A percentile compares a stretch with the other conserved stretches of the same genome.
phyloP scores from a whole-genome alignment of 1,139 yeast species.

The Nakaseomyces nivariensis region DNA sequence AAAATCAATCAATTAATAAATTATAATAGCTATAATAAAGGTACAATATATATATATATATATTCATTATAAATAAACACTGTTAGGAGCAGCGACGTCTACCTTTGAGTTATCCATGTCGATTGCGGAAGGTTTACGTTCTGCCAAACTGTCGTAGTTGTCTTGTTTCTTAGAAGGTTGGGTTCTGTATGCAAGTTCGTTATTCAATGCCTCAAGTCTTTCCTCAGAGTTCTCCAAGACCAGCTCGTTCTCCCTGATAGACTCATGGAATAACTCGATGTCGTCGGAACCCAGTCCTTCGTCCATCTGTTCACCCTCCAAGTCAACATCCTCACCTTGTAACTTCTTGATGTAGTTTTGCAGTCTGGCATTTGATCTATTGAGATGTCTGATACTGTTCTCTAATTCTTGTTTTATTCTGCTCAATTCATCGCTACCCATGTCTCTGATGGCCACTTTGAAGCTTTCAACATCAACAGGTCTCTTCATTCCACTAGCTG shows the following conservation, averaged over 20 bases:
- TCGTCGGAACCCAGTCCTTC: constrained; percentile 25
- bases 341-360: constrained; percentile 23
- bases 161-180: constrained; percentile 1
- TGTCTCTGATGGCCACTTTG: constrained; percentile 29
- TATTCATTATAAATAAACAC: constrained; percentile 1
- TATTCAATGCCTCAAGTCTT: constrained; percentile 28
- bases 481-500: constrained; percentile 22
- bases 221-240: constrained; percentile 31
- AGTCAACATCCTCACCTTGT: constrained; percentile 16
- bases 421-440: constrained; percentile 27
- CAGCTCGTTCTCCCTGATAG: constrained; percentile 30
- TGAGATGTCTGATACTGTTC: constrained; percentile 29
- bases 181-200: constrained; percentile 24
- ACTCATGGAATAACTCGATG: constrained; percentile 28
- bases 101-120: constrained; percentile 5
- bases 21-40: background rate
- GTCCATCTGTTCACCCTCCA: constrained; percentile 18
- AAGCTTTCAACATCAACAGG: constrained; percentile 34
- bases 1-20: background rate
- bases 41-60: background rate
- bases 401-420: constrained; percentile 24
- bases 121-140: background rate
- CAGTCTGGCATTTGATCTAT: constrained; percentile 31
- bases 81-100: constrained; percentile 5
- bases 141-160: constrained; percentile 3